These are phyloP conservation scores for Chiua virens DNA, from an alignment of 768 basidiomycete genomes.

Conservation along the genomic window DNA sequence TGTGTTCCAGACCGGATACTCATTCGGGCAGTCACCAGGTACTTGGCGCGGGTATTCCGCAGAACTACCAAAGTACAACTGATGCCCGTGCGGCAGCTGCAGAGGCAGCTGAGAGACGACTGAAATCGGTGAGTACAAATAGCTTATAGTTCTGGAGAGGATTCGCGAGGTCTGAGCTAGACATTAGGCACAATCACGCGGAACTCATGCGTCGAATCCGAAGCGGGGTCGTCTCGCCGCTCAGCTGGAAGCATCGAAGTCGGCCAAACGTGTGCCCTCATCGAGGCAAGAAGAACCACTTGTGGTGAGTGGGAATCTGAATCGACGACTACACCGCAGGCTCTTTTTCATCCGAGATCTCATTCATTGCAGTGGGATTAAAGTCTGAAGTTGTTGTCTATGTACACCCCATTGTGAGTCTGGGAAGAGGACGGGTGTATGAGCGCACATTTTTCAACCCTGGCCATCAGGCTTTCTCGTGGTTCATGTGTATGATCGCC, in stretches of 20 bases:
- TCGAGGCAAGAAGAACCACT: constrained; percentile 40
- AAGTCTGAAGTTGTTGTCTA: constrained; percentile 18
- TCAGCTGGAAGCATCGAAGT: constrained; percentile 41
- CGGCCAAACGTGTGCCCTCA: constrained; percentile 37
- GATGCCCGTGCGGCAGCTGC: constrained; percentile 57
- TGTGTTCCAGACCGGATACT: constrained; percentile 51
- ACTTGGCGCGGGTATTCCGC: constrained; percentile 39
- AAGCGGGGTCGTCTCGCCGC: constrained; percentile 45
- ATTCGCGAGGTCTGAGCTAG: constrained; percentile 22
- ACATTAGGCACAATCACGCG: constrained; percentile 42
- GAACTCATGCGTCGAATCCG: constrained; percentile 44
- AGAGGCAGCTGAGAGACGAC: constrained; percentile 61
- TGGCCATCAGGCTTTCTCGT: constrained; percentile 37
- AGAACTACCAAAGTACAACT: constrained; percentile 26
- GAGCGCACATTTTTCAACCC: constrained; percentile 19
- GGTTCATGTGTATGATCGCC: constrained; percentile 33
- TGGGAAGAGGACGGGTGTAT: constrained; percentile 21
- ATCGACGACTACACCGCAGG: constrained; percentile 12
- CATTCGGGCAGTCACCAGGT: constrained; percentile 50
- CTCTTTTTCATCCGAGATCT: constrained; percentile 28
- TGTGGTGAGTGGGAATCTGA: constrained; percentile 41
- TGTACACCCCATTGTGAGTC: constrained; percentile 24
- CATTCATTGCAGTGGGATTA: constrained; percentile 43
- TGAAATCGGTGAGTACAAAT: constrained; percentile 49
- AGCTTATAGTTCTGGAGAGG: constrained; percentile 11